A percentile compares a stretch with the other conserved stretches of the same genome.
These are phyloP conservation scores for Penicillium brevicompactum DNA, from an alignment of 2,329 filamentous ascomycete species.

Conservation along the genomic window DNA sequence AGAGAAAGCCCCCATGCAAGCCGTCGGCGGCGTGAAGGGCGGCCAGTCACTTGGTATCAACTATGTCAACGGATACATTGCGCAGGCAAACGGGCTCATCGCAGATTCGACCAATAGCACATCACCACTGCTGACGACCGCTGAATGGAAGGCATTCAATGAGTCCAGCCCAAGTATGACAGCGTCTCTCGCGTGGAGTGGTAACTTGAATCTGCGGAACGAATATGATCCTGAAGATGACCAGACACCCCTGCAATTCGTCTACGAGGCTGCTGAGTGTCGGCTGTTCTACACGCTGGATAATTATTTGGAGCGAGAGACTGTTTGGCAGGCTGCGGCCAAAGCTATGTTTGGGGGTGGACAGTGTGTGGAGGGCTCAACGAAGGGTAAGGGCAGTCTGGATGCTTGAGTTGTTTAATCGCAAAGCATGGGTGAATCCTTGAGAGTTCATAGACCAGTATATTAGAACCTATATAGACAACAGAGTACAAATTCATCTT, in stretches of 20 bases:
- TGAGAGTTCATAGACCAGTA: neutral
- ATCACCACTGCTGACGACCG: conserved; percentile 16
- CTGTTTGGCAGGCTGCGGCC: conserved; percentile 54
- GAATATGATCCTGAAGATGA: conserved; percentile 49
- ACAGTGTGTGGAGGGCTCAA: conserved; percentile 27
- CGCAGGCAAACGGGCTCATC: conserved; percentile 20
- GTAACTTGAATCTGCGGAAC: conserved; percentile 49
- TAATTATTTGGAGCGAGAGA: conserved; percentile 55
- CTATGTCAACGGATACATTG: conserved; percentile 27
- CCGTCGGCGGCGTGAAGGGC: conserved; percentile 67
- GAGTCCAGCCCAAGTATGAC: conserved; percentile 18
- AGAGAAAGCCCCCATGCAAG: conserved; percentile 58
- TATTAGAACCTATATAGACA: neutral
- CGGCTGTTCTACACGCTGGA: conserved; percentile 60
- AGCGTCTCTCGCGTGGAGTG: conserved; percentile 22
- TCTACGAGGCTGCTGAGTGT: conserved; percentile 63
- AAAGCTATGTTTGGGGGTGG: conserved; percentile 24
- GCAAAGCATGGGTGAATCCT: neutral
- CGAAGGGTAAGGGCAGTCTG: conserved; percentile 23
- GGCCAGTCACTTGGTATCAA: conserved; percentile 32
- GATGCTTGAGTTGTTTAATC: conserved; percentile 8
- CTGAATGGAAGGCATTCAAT: conserved; percentile 22
- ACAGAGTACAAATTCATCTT: neutral
- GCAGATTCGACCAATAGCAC: conserved; percentile 11
- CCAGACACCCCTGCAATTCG: conserved; percentile 58